phyloP scores from a whole-genome alignment of 306 rosid genomes.

The Crataegus laevigata region DNA sequence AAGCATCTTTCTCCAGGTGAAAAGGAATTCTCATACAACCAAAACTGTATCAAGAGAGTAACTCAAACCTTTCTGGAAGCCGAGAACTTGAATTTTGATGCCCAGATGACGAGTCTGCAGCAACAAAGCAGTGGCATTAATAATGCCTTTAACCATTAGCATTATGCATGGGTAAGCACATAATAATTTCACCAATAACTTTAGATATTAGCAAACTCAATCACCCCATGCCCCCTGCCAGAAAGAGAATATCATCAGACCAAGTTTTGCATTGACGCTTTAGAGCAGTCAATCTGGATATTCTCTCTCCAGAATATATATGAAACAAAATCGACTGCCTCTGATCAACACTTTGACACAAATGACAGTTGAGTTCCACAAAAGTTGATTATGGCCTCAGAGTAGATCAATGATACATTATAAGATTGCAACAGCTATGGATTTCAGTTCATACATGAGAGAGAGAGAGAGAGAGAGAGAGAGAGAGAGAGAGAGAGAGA shows the following conservation, averaged over 20 bases:
- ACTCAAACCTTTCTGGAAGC: constrained; percentile 85
- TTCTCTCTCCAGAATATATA: background rate
- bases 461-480: background rate
- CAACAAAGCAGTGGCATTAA: background rate
- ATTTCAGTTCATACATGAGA: background rate
- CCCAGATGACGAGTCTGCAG: constrained; percentile 67
- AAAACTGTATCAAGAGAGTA: background rate
- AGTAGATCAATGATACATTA: background rate
- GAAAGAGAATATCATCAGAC: background rate
- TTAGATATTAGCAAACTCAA: background rate
- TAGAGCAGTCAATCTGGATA: background rate
- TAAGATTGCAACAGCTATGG: background rate
- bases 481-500: constrained; percentile 5
- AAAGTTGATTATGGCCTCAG: background rate
- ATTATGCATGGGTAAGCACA: background rate
- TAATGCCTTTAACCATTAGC: background rate
- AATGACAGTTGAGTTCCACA: background rate
- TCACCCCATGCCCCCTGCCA: background rate
- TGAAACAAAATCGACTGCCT: background rate
- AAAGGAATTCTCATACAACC: background rate
- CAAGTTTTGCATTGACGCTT: background rate
- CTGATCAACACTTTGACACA: background rate
- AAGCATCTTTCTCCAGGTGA: background rate
- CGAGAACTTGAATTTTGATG: constrained; percentile 73
- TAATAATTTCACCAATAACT: background rate